A percentile compares a stretch with the other conserved stretches of the same genome.
phyloP scores from a whole-genome alignment of 345 rosid genomes.

The Bruguiera gymnorhiza region DNA sequence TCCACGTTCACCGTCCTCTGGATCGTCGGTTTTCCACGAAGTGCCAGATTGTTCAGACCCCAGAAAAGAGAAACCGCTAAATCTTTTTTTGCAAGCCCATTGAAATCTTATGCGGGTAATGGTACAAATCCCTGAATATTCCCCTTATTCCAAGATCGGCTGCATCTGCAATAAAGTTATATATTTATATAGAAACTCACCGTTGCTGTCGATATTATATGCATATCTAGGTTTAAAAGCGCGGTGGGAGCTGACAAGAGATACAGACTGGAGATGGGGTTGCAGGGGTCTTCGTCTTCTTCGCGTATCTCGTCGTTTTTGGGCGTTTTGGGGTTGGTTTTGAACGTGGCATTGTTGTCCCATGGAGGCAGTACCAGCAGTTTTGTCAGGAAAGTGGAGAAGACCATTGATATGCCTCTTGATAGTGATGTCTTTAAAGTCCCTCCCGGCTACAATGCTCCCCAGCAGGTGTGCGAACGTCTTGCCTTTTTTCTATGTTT shows the following conservation, averaged over 20 bases:
- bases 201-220: neutral
- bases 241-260: neutral
- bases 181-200: neutral
- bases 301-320: conserved; percentile 15
- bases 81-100: neutral
- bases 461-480: conserved; percentile 59
- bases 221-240: neutral
- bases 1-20: too few species aligned
- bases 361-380: conserved; percentile 72
- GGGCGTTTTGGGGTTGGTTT: conserved; percentile 34
- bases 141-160: neutral
- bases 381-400: conserved; percentile 52
- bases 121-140: neutral
- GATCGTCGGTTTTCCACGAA: neutral
- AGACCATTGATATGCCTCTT: conserved; percentile 65
- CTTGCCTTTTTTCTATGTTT: neutral
- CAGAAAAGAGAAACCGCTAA: neutral
- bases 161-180: neutral
- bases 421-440: conserved; percentile 64
- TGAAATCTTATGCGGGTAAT: neutral
- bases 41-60: neutral
- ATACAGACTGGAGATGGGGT: conserved; percentile 18
- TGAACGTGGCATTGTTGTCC: conserved; percentile 39
- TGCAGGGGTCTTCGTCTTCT: conserved; percentile 10
- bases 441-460: conserved; percentile 82